These are phyloP conservation scores for Daldinia grandis DNA, from an alignment of 495 filamentous ascomycete genomes.

Conservation along the genomic window DNA sequence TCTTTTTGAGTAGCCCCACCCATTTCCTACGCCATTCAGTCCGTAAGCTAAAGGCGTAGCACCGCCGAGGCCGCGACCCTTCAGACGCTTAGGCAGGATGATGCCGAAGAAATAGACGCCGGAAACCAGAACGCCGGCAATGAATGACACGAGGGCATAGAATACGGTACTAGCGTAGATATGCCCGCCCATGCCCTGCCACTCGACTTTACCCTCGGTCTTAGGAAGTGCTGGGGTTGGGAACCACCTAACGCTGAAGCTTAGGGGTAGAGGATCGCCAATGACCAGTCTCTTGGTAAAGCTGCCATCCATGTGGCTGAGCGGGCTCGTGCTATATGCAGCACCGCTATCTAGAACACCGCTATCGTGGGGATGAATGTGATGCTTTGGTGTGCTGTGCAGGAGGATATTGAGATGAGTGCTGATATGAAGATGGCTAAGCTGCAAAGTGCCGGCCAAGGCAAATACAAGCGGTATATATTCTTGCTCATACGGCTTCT, in stretches of 20 bases:
- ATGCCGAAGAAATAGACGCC: constrained; percentile 70
- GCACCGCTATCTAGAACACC: constrained; percentile 84
- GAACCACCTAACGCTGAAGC: constrained; percentile 87
- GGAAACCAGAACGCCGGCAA: constrained; percentile 61
- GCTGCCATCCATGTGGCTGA: constrained; percentile 64
- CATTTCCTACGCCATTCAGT: constrained; percentile 58
- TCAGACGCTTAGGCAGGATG: constrained; percentile 64
- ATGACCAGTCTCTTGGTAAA: constrained; percentile 74
- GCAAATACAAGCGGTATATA: constrained; percentile 80
- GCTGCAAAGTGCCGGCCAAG: constrained; percentile 85
- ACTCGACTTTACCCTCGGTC: constrained; percentile 61
- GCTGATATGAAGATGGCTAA: constrained; percentile 88
- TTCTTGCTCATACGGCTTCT: constrained; percentile 55
- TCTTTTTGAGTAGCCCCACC: constrained; percentile 63
- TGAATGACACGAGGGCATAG: constrained; percentile 67
- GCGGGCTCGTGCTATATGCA: constrained; percentile 83
- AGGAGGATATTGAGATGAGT: constrained; percentile 87
- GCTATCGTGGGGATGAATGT: constrained; percentile 62
- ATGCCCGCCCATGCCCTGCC: constrained; percentile 71
- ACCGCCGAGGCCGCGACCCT: constrained; percentile 59
- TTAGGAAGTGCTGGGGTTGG: constrained; percentile 72
- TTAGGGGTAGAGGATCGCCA: constrained; percentile 82
- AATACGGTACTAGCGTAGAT: constrained; percentile 72
- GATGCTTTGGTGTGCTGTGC: constrained; percentile 72
- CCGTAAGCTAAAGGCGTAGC: constrained; percentile 64